A percentile compares a stretch with the other conserved stretches of the same genome.
phyloP scores from a whole-genome alignment of 2,329 filamentous ascomycete genomes.

The Ceratocystis colombiana region DNA sequence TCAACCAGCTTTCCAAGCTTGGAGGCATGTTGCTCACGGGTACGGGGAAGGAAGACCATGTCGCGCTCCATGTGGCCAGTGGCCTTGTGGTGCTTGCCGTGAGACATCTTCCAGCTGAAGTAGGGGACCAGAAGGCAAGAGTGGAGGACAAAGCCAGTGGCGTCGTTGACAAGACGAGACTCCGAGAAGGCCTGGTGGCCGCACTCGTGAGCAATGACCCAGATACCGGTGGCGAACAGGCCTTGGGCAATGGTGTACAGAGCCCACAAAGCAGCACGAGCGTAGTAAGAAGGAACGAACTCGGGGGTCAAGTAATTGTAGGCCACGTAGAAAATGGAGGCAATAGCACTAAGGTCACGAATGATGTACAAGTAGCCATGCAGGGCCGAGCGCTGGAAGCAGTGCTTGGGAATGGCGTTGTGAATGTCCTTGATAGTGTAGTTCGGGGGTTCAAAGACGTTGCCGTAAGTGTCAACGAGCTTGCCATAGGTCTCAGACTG shows the following conservation, averaged over 20 bases:
- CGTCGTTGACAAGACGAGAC: conserved; percentile 84
- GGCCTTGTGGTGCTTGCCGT: conserved; percentile 99
- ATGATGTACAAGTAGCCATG: conserved; percentile 72
- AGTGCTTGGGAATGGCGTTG: conserved; percentile 95
- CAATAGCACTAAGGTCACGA: conserved; percentile 65
- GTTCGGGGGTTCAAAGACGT: conserved; percentile 85
- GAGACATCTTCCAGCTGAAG: conserved; percentile 99
- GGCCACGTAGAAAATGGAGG: conserved; percentile 73
- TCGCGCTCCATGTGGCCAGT: conserved; percentile 95
- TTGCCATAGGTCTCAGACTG: conserved; percentile 42
- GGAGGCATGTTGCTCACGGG: conserved; percentile 67
- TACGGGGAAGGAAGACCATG: conserved; percentile 98
- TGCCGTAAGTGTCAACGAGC: conserved; percentile 86
- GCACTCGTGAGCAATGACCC: conserved; percentile 96
- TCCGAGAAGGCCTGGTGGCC: conserved; percentile 93
- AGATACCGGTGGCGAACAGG: conserved; percentile 83
- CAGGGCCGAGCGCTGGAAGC: conserved; percentile 75
- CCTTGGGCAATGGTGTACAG: conserved; percentile 73
- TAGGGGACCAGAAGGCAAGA: conserved; percentile 85
- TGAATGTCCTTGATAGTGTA: conserved; percentile 97
- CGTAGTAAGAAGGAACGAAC: conserved; percentile 58
- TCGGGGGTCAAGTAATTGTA: conserved; percentile 84
- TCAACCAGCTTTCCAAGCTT: conserved; percentile 65
- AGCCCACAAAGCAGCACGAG: conserved; percentile 54
- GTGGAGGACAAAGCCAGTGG: conserved; percentile 84